phyloP scores from a whole-genome alignment of 2,329 filamentous ascomycete genomes.

The Westerdykella ornata region DNA sequence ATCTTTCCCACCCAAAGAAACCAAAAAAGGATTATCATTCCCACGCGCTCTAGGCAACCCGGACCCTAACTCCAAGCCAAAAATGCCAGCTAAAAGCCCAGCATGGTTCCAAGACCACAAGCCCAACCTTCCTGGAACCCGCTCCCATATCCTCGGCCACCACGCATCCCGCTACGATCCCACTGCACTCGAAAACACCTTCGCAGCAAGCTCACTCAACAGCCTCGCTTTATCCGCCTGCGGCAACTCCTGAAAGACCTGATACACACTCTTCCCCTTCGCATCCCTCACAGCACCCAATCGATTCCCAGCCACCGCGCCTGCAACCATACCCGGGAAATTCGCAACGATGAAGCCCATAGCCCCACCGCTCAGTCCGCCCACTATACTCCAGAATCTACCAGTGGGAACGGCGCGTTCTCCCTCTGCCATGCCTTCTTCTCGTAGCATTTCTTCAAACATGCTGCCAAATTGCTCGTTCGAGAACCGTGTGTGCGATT shows the following conservation, averaged over 20 bases:
- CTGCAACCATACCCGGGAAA: constrained; percentile 79
- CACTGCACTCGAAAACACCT: constrained; percentile 76
- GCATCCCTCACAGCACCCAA: constrained; percentile 85
- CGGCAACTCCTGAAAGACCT: constrained; percentile 83
- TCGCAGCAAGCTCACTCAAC: constrained; percentile 75
- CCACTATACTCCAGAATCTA: constrained; percentile 81
- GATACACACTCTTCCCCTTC: constrained; percentile 90
- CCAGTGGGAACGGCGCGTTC: constrained; percentile 55
- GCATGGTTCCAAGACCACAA: too few relatives aligned
- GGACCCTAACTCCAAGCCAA: too few relatives aligned
- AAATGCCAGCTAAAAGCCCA: too few relatives aligned
- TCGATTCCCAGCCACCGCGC: constrained; percentile 85
- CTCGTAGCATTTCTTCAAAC: constrained; percentile 50
- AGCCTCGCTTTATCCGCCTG: constrained; percentile 74
- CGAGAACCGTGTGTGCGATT: constrained; percentile 51
- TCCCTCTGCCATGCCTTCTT: constrained; percentile 63
- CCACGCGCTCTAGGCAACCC: too few relatives aligned
- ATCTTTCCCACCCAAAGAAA: too few relatives aligned
- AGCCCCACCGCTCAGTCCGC: constrained; percentile 78
- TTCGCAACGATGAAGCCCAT: constrained; percentile 95
- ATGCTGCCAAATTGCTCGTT: constrained; percentile 77
- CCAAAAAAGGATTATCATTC: too few relatives aligned
- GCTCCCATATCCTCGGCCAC: too few relatives aligned
- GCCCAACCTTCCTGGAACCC: too few relatives aligned
- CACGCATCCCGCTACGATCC: constrained; percentile 9